Evolutionary conservation across 2,329 filamentous ascomycete species (phyloP).

Genomic region (Saccharata proteae): DNA sequence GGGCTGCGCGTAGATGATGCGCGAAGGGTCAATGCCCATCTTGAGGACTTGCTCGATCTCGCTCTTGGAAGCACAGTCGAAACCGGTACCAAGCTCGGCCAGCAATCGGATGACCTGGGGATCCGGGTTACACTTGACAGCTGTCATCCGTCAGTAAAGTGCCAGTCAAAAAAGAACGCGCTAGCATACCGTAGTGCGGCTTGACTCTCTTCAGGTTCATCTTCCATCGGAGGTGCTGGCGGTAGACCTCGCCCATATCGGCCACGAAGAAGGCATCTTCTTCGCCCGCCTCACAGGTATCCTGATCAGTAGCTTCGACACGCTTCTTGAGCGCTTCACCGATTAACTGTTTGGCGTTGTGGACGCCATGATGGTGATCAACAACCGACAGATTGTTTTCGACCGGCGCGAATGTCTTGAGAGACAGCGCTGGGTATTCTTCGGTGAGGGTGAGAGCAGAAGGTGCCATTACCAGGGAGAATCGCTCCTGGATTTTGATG

Average conservation of each 20-base stretch:
- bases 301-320: constrained; percentile 71
- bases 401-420: constrained; percentile 16
- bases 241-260: constrained; percentile 95
- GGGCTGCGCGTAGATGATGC: constrained; percentile 97
- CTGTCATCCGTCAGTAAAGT: constrained; percentile 37
- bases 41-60: constrained; percentile 88
- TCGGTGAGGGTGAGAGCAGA: constrained; percentile 45
- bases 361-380: constrained; percentile 37
- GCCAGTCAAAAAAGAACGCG: not conserved
- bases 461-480: constrained; percentile 56
- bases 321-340: constrained; percentile 76
- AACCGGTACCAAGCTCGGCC: constrained; percentile 78
- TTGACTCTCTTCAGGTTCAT: constrained; percentile 82
- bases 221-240: constrained; percentile 98
- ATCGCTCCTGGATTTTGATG: constrained; percentile 18
- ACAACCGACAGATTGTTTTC: constrained; percentile 7
- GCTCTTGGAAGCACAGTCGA: constrained; percentile 95
- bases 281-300: constrained; percentile 79
- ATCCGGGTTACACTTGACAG: constrained; percentile 98
- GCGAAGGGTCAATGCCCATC: constrained; percentile 70
- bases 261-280: constrained; percentile 98
- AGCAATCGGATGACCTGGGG: constrained; percentile 78
- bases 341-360: constrained; percentile 64
- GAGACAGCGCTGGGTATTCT: constrained; percentile 27
- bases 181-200: constrained; percentile 76